phyloP scores from a whole-genome alignment of 2,329 filamentous ascomycete genomes.

The Zasmidium cellare region DNA sequence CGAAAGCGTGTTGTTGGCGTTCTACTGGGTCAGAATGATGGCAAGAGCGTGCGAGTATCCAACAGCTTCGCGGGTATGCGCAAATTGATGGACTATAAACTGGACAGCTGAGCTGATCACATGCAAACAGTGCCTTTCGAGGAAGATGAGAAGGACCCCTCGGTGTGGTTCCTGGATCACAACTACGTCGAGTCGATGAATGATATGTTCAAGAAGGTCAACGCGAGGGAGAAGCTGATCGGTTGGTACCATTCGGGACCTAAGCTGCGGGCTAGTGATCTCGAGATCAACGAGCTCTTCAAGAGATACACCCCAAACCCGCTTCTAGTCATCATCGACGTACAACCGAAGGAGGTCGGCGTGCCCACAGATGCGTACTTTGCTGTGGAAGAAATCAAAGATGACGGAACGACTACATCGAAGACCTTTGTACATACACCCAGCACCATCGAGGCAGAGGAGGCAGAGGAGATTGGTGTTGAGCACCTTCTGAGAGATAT shows the following conservation, averaged over 20 bases:
- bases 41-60: slow-evolving; percentile 92
- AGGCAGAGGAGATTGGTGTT: slow-evolving; percentile 97
- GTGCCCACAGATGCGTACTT: slow-evolving; percentile 99
- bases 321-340: slow-evolving; percentile 94
- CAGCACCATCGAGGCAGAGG: slow-evolving; percentile 97
- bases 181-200: slow-evolving; percentile 99
- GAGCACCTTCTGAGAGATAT: slow-evolving; percentile 98
- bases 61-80: slow-evolving; percentile 91
- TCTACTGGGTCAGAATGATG: slow-evolving; percentile 90
- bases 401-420: slow-evolving; percentile 94
- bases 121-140: slow-evolving; percentile 80
- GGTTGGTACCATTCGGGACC: slow-evolving; percentile 99
- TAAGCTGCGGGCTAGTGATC: slow-evolving; percentile 91
- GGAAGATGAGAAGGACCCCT: slow-evolving; percentile 97
- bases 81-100: slow-evolving; percentile 12
- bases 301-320: slow-evolving; percentile 98
- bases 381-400: slow-evolving; percentile 98
- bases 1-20: slow-evolving; percentile 91
- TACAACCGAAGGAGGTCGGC: slow-evolving; percentile 95
- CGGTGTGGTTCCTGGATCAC: slow-evolving; percentile 98
- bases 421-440: slow-evolving; percentile 99
- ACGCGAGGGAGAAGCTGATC: slow-evolving; percentile 97
- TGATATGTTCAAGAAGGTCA: slow-evolving; percentile 99
- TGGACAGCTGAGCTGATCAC: slow-evolving; percentile 1
- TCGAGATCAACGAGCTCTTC: slow-evolving; percentile 99